phyloP scores from a whole-genome alignment of 108 stramenopile genomes.

The Skeletonema grethae region DNA sequence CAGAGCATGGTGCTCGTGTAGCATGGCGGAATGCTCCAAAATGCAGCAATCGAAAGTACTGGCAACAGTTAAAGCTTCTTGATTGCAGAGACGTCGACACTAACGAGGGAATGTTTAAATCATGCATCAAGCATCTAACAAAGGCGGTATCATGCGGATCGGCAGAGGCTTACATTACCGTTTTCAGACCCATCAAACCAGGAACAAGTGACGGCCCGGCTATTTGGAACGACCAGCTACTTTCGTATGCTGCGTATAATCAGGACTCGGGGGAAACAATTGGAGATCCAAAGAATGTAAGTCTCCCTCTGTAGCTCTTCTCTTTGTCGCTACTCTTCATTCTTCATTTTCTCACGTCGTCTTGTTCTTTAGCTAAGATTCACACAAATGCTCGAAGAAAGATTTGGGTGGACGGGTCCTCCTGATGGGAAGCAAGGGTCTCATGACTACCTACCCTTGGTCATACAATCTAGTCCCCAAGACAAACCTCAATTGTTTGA shows the following conservation, averaged over 20 bases:
- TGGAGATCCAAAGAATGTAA: constrained; percentile 37
- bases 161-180: constrained; percentile 46
- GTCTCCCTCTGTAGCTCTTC: neutral
- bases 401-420: constrained; percentile 25
- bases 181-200: constrained; percentile 33
- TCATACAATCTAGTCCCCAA: constrained; percentile 4
- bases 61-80: constrained; percentile 42
- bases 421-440: neutral
- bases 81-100: constrained; percentile 33
- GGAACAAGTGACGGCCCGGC: constrained; percentile 28
- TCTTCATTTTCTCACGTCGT: neutral
- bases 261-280: constrained; percentile 22
- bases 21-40: constrained; percentile 53
- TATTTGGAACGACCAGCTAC: constrained; percentile 50
- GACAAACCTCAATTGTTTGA: constrained; percentile 17
- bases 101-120: constrained; percentile 37
- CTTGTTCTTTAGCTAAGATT: constrained; percentile 10
- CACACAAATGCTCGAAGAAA: constrained; percentile 18
- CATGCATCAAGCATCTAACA: constrained; percentile 40
- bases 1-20: constrained; percentile 43
- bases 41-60: constrained; percentile 52
- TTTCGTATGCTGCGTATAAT: constrained; percentile 36
- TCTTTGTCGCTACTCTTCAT: neutral
- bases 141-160: constrained; percentile 30
- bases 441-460: constrained; percentile 15